Percentiles rank a stretch among this genome's conserved stretches.
Conservation (phyloP, 805 yeast genomes). For the Hanseniaspora thailandica region DNA sequence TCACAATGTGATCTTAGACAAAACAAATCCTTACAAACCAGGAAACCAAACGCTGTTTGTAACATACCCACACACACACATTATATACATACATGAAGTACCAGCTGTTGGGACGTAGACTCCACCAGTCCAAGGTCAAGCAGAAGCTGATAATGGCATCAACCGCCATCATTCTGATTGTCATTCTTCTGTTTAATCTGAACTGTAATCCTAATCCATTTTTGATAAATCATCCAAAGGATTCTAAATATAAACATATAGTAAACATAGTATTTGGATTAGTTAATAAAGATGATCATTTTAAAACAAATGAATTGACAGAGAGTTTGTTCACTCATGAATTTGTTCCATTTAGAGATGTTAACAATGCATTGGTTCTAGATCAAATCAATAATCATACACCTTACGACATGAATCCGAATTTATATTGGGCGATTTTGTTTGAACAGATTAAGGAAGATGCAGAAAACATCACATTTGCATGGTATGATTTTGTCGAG, state of each 20-base stretch:
- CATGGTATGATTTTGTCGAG: constrained; percentile 51
- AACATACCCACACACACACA: no score
- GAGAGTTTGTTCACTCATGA: neutral
- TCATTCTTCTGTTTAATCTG: neutral
- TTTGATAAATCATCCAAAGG: neutral
- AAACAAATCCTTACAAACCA: no score
- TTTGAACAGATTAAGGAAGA: neutral
- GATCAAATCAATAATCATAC: neutral
- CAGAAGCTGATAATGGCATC: neutral
- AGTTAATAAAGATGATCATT: neutral
- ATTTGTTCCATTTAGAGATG: constrained; percentile 1
- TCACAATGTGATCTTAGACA: no score
- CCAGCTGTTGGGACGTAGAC: neutral
- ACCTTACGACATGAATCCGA: constrained; percentile 10
- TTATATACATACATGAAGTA: neutral
- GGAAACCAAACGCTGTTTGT: no score
- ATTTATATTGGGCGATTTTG: constrained; percentile 7
- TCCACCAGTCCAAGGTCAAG: neutral
- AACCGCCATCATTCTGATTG: neutral
- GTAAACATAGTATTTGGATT: neutral
- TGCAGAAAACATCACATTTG: constrained; percentile 29
- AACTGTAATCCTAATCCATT: neutral
- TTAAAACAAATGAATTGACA: neutral
- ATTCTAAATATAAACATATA: neutral
- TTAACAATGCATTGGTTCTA: neutral